Conservation (phyloP, 2,329 filamentous ascomycete species). For the Penicillium concentricum region DNA sequence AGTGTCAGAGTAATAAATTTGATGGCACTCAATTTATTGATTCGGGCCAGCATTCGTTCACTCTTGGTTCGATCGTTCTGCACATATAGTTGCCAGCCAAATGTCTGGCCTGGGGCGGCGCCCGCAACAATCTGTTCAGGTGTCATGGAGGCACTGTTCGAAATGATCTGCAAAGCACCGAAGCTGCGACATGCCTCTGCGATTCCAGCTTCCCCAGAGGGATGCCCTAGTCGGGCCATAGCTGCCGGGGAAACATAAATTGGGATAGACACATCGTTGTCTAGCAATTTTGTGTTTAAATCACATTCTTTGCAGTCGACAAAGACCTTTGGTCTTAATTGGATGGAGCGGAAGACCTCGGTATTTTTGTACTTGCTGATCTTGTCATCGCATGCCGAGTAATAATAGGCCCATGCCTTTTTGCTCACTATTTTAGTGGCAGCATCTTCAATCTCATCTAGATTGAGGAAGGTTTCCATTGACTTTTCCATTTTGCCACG, state of each 20-base stretch:
- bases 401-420: constrained; percentile 93
- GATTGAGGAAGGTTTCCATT: constrained; percentile 70
- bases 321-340: constrained; percentile 82
- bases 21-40: constrained; percentile 64
- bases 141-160: constrained; percentile 85
- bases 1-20: constrained; percentile 85
- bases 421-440: constrained; percentile 73
- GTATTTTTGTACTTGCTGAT: constrained; percentile 39
- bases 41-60: constrained; percentile 70
- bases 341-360: constrained; percentile 54
- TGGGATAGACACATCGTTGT: constrained; percentile 68
- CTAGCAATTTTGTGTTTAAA: constrained; percentile 68
- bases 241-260: constrained; percentile 82
- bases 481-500: neutral
- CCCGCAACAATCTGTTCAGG: constrained; percentile 81
- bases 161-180: constrained; percentile 76
- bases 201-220: constrained; percentile 79
- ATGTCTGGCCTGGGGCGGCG: constrained; percentile 62
- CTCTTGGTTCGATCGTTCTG: constrained; percentile 77
- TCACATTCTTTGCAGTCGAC: constrained; percentile 76
- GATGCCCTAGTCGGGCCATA: constrained; percentile 80
- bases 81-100: constrained; percentile 95
- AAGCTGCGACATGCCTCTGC: constrained; percentile 71
- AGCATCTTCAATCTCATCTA: constrained; percentile 80
- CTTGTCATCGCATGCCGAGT: constrained; percentile 78